Evolutionary conservation across 495 filamentous ascomycete species (phyloP).

Genomic region (Talaromyces adpressus): DNA sequence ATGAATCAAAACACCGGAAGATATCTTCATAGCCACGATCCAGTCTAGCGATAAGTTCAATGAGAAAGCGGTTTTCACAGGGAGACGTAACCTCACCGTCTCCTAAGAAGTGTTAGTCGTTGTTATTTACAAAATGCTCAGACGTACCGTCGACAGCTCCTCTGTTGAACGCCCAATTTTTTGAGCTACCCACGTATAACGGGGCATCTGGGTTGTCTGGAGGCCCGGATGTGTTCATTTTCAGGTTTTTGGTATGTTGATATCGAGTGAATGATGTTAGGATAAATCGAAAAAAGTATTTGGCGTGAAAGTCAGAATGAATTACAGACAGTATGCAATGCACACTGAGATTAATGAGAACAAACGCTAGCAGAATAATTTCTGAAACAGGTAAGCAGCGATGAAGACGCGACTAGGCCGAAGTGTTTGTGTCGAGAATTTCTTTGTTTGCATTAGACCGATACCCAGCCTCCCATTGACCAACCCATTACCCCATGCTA

Average conservation of each 20-base stretch:
- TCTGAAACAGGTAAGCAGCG: background rate
- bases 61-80: conserved; percentile 8
- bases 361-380: conserved; percentile 10
- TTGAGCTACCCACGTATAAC: conserved; percentile 4
- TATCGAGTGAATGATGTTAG: background rate
- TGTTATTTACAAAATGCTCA: background rate
- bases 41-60: conserved; percentile 2
- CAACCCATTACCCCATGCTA: background rate
- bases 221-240: background rate
- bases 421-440: conserved; percentile 2
- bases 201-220: conserved; percentile 8
- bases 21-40: conserved; percentile 1
- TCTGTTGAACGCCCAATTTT: conserved; percentile 3
- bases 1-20: background rate
- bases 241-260: background rate
- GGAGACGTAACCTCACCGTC: background rate
- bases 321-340: background rate
- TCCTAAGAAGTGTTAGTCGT: background rate
- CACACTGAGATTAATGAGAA: background rate
- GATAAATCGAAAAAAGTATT: background rate
- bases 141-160: conserved; percentile 5
- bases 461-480: conserved; percentile 5
- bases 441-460: conserved; percentile 5
- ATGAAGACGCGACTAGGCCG: background rate
- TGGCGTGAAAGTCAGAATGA: background rate